Evolutionary conservation across 225 moss, liverwort and hornwort species (phyloP).

Genomic region (Antitrichia curtipendula): DNA sequence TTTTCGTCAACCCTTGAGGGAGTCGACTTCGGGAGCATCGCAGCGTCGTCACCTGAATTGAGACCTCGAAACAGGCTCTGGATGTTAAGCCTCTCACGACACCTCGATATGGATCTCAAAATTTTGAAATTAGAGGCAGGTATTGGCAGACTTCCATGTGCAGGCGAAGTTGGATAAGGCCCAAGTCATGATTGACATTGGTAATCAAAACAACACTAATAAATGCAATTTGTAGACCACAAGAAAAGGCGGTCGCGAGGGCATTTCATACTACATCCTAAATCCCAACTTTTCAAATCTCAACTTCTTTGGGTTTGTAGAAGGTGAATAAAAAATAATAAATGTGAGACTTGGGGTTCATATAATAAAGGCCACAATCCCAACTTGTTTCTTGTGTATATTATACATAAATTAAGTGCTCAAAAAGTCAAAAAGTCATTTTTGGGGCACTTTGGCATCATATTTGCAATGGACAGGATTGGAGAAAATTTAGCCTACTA

Average conservation of each 20-base stretch:
- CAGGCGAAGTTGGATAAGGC: neutral
- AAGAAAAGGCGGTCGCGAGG: neutral
- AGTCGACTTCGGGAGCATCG: neutral
- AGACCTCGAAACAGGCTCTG: neutral
- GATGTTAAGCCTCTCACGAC: too few species aligned
- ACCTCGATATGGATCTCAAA: neutral
- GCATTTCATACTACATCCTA: fast-evolving
- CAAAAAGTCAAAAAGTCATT: neutral
- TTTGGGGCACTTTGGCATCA: neutral
- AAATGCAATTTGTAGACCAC: neutral
- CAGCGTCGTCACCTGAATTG: neutral
- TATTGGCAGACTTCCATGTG: neutral
- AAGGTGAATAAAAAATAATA: neutral
- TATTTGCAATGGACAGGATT: fast-evolving
- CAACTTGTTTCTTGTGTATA: neutral
- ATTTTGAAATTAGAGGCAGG: neutral
- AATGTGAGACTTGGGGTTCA: neutral
- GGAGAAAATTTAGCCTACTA: fast-evolving
- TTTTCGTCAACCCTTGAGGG: neutral
- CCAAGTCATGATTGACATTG: neutral
- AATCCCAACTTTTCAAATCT: neutral
- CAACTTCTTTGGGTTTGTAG: neutral
- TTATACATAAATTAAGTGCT: neutral
- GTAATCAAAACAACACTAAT: neutral
- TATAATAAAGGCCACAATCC: neutral